Percentiles rank a stretch among this genome's conserved stretches.
phyloP scores from a whole-genome alignment of 148 eudicot genomes.

The Rhododendron ferrugineum region DNA sequence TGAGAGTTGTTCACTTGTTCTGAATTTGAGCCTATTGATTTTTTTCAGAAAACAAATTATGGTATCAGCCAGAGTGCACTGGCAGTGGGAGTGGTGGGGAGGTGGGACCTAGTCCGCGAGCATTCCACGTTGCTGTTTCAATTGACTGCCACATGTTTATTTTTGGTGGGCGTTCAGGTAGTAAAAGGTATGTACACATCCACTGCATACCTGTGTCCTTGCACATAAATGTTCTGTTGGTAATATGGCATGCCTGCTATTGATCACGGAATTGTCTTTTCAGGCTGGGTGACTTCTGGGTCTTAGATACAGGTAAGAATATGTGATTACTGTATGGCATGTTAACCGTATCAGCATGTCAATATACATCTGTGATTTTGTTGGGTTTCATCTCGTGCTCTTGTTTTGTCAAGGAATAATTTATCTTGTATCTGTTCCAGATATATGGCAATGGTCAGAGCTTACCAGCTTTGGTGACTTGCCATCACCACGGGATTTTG shows the following conservation, averaged over 20 bases:
- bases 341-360: neutral
- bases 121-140: slow-evolving; percentile 85
- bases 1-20: neutral
- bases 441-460: slow-evolving; percentile 99
- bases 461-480: slow-evolving; percentile 93
- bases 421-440: slow-evolving; percentile 33
- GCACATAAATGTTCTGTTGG: slow-evolving; percentile 3
- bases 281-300: slow-evolving; percentile 99
- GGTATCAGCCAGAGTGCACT: slow-evolving; percentile 95
- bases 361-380: neutral
- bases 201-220: neutral
- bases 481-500: slow-evolving; percentile 95
- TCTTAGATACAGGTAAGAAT: slow-evolving; percentile 80
- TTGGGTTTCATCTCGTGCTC: slow-evolving; percentile 2
- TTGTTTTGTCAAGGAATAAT: slow-evolving; percentile 11
- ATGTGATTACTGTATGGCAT: neutral
- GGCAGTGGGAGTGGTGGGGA: slow-evolving; percentile 77
- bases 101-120: slow-evolving; percentile 88
- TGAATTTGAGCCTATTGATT: slow-evolving; percentile 12
- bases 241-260: neutral
- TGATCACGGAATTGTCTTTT: slow-evolving; percentile 13
- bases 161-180: slow-evolving; percentile 88
- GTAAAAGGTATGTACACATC: slow-evolving; percentile 50
- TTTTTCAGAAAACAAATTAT: slow-evolving; percentile 67
- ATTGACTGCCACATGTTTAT: slow-evolving; percentile 98